Evolutionary conservation across 441 rosid species (phyloP), one percentile per base, ranked within the genome.

Genomic region (Croton laevigatus): DNA sequence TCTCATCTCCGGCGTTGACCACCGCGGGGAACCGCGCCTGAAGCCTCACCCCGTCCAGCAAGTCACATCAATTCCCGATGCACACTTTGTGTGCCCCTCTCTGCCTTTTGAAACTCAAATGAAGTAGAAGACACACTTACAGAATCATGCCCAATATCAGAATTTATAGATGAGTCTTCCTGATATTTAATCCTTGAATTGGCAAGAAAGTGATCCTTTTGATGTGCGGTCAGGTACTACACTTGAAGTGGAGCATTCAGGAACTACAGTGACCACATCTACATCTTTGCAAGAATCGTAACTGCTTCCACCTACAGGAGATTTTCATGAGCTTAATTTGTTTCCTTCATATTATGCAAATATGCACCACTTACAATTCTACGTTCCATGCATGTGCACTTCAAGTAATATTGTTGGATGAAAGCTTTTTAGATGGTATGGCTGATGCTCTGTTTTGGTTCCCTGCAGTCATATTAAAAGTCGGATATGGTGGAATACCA

Each of bases 401-500:
- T 40, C 44, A 4, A 6, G 44, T 40, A 40, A 16, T 74, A 17
- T 22, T 27, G 42, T 42, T 34, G 57, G 64, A 64, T 40, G 54
- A 19, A 51, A 62, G 27, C 17, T 52, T 48, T 22, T 27, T 27
- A 22, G 63, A 54, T 59, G 69, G 20, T 69, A 54, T 69, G 67
- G 63, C 62, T 85, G 65, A 76, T 60, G 13, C 42, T 59, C 36
- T 53, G 10, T 51, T 46, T 37, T 37, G 19, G 32, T 14, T 62
- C 13, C 13, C 23, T 71, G 80, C 86, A 88, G 94, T 89, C 98
- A 4, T 91, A 88, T 68, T 95, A 66, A 92, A 95, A 82, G 94
- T 95, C 49, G 99, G 99, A 72, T 95, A 90, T 20, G 98, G 98
- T 70, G 98, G 94, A 74, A 87, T 94, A 71, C 91, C 97, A 0